Conservation (phyloP, 495 filamentous ascomycete genomes). For the Pyrenopolyporus hunteri region DNA sequence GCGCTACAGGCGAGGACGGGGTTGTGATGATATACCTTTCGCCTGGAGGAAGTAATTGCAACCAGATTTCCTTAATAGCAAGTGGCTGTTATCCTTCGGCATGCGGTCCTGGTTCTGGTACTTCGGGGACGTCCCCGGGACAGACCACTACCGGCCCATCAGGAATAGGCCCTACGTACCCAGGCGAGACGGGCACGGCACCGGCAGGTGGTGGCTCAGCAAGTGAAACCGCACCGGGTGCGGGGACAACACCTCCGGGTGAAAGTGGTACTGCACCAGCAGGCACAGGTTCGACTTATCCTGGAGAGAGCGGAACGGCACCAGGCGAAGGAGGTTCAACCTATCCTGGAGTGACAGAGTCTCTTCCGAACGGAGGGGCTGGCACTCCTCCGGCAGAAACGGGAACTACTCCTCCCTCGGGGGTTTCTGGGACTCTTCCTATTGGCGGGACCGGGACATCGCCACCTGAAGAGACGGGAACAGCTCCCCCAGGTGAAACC, state of each 20-base stretch:
- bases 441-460: background rate
- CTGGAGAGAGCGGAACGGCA: background rate
- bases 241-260: background rate
- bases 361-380: background rate
- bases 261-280: slow-evolving; percentile 1
- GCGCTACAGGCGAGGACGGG: slow-evolving; percentile 56
- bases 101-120: slow-evolving; percentile 2
- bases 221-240: background rate
- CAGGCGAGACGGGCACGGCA: background rate
- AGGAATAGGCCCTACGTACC: background rate
- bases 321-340: slow-evolving; percentile 1
- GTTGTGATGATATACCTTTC: slow-evolving; percentile 60
- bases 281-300: background rate
- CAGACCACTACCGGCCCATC: background rate
- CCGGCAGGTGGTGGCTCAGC: background rate
- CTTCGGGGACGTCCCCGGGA: slow-evolving; percentile 2
- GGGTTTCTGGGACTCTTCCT: background rate
- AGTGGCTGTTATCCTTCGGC: slow-evolving; percentile 53
- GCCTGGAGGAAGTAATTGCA: slow-evolving; percentile 52
- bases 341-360: background rate
- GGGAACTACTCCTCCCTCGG: background rate
- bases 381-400: background rate
- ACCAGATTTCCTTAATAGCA: slow-evolving; percentile 53
- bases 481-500: background rate
- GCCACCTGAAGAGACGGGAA: background rate